phyloP scores from a whole-genome alignment of 1,284 basidiomycete genomes.

The Pyrrhoderma noxium region DNA sequence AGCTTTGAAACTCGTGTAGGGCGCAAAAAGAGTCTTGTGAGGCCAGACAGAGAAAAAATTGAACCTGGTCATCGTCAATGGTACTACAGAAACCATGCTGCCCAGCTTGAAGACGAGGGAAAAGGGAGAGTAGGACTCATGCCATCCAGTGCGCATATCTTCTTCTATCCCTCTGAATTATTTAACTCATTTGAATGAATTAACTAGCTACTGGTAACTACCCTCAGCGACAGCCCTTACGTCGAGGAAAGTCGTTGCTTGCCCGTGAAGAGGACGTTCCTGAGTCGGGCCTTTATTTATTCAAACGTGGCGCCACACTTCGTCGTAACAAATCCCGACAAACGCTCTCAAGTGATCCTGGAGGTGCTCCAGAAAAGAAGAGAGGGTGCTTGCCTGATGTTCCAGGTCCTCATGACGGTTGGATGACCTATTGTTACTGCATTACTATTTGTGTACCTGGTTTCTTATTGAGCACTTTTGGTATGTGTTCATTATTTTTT shows the following conservation, averaged over 20 bases:
- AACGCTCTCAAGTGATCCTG: slow-evolving; percentile 29
- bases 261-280: slow-evolving; percentile 81
- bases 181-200: slow-evolving; percentile 13
- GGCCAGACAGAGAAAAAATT: slow-evolving; percentile 94
- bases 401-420: slow-evolving; percentile 85
- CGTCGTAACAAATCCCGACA: slow-evolving; percentile 59
- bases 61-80: slow-evolving; percentile 92
- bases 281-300: slow-evolving; percentile 81
- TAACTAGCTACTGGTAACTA: slow-evolving; percentile 73
- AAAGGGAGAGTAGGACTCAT: slow-evolving; percentile 55
- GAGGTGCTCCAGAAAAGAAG: slow-evolving; percentile 33
- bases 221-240: slow-evolving; percentile 56
- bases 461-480: slow-evolving; percentile 60
- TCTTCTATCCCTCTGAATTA: slow-evolving; percentile 14
- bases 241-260: slow-evolving; percentile 82
- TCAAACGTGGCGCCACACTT: slow-evolving; percentile 75
- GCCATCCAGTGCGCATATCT: slow-evolving; percentile 63
- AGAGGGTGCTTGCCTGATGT: slow-evolving; percentile 61
- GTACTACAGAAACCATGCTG: slow-evolving; percentile 90
- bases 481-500: slow-evolving; percentile 35
- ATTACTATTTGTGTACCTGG: slow-evolving; percentile 81
- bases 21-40: slow-evolving; percentile 90
- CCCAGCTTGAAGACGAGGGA: slow-evolving; percentile 68
- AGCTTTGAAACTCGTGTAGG: slow-evolving; percentile 38
- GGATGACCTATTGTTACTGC: slow-evolving; percentile 95